Evolutionary conservation across 768 basidiomycete genomes (phyloP).

Genomic region (Collybiopsis luxurians): DNA sequence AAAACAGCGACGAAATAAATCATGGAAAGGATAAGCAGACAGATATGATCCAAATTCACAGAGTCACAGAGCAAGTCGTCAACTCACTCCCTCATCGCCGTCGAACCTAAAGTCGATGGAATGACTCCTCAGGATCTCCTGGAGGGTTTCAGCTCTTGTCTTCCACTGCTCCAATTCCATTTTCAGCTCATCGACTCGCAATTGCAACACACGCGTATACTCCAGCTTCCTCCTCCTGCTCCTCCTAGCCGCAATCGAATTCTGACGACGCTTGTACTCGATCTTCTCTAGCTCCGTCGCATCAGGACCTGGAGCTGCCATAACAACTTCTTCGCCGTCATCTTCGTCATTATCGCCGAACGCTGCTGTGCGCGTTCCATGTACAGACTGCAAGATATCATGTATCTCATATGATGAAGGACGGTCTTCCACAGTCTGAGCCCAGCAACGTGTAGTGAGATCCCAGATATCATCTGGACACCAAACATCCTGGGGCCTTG

Average conservation of each 20-base stretch:
- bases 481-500: too few relatives aligned
- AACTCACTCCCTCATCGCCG: background rate
- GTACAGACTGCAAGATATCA: background rate
- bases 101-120: slow-evolving; percentile 1
- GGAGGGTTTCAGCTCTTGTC: slow-evolving; percentile 24
- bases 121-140: slow-evolving; percentile 4
- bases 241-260: slow-evolving; percentile 67
- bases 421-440: background rate
- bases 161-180: slow-evolving; percentile 48
- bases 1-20: too few relatives aligned
- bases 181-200: slow-evolving; percentile 34
- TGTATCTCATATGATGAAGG: background rate
- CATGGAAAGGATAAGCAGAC: too few relatives aligned
- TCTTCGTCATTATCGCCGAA: slow-evolving; percentile 22
- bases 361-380: slow-evolving; percentile 31
- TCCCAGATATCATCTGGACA: too few relatives aligned
- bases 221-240: slow-evolving; percentile 65
- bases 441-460: background rate
- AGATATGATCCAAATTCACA: too few relatives aligned
- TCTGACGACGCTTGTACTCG: slow-evolving; percentile 66
- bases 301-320: slow-evolving; percentile 21
- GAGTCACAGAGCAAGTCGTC: too few relatives aligned
- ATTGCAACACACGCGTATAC: slow-evolving; percentile 55
- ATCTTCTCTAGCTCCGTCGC: slow-evolving; percentile 51
- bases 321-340: slow-evolving; percentile 34